Base-by-base conservation (phyloP, 345 rosid species). In the Kernera saxatilis region DNA sequence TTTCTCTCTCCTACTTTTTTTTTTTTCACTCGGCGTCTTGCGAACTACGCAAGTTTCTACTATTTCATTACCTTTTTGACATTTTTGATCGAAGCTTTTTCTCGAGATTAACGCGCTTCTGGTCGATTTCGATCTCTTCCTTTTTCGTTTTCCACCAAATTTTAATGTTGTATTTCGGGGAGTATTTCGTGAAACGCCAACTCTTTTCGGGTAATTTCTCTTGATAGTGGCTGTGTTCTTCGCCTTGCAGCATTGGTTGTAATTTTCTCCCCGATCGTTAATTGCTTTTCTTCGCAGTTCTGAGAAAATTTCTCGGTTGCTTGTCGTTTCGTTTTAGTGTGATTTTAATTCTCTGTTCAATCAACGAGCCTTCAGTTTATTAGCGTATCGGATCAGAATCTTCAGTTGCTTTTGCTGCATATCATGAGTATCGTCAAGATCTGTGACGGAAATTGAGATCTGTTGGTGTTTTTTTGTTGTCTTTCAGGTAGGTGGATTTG, bases 1-100 rank as follows among this genome's bases (percentile, higher is more conserved):
- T 50, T 59, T 74, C 78, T 67, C 64, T 74, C 57, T 74, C 78
- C 6, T 74, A 67, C 69, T 67, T 67, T 73, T 44, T 39, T 14
- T 17, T 48, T 48, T 22, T 12, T 19, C 78, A 67, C 40, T 67
- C 10, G 55, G 55, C 72, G 23, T 74, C 78, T 67, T 59, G 41
- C 50, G 15, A 61, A 52, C 51, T 68, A 75, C 74, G 78, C 74
- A 59, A 74, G 69, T 67, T 74, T 67, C 60, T 49, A 57, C 33
- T 18, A 25, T 72, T 23, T 37, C 46, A 17, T 56, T 48, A 57
- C 77, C 67, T 7, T 40, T 57, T 43, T 39, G 43, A 50, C 60
- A 62, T 25, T 39, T 33, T 48, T 59, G 63, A 74, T 74, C 48
- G 48, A 15, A 58, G 30, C 40, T 22, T 67, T 51, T 56, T 39